A percentile compares a stretch with the other conserved stretches of the same genome.
phyloP scores from a whole-genome alignment of 2,329 filamentous ascomycete genomes.

The Fonsecaea erecta region DNA sequence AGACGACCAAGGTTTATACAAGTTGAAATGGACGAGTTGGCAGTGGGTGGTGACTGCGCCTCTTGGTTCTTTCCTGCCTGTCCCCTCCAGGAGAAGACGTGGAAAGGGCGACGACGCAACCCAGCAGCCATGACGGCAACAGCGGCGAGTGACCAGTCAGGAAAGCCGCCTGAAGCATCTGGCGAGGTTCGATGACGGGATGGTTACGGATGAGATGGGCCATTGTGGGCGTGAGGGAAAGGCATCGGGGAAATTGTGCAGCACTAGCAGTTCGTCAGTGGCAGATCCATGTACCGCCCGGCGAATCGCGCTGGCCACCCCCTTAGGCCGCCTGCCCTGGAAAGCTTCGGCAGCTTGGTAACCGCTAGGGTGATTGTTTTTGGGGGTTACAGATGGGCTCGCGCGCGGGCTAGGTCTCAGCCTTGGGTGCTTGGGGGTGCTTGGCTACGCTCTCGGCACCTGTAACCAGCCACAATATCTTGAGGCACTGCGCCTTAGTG shows the following conservation, averaged over 20 bases:
- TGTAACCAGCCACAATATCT: background rate
- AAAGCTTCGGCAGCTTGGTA: background rate
- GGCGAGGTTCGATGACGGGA: background rate
- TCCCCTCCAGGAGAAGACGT: background rate
- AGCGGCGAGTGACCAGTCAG: background rate
- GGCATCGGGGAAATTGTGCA: slow-evolving; percentile 1
- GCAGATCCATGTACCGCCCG: slow-evolving; percentile 7
- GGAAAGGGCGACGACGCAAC: background rate
- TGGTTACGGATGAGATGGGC: background rate
- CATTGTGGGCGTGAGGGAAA: background rate
- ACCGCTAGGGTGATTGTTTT: background rate
- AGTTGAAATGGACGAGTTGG: background rate
- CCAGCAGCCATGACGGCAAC: slow-evolving; percentile 3
- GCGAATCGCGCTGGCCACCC: slow-evolving; percentile 6
- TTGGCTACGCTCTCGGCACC: background rate
- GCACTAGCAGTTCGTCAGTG: background rate
- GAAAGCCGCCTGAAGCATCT: slow-evolving; percentile 1
- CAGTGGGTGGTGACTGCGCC: background rate
- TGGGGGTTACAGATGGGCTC: background rate
- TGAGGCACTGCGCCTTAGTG: too few species aligned
- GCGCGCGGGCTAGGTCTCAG: background rate
- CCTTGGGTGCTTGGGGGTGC: background rate
- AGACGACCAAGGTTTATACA: background rate
- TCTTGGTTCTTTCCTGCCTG: background rate
- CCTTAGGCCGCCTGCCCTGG: background rate